Evolutionary conservation across 106 monocot genomes (phyloP).

Genomic region (Dactylorhiza incarnata): DNA sequence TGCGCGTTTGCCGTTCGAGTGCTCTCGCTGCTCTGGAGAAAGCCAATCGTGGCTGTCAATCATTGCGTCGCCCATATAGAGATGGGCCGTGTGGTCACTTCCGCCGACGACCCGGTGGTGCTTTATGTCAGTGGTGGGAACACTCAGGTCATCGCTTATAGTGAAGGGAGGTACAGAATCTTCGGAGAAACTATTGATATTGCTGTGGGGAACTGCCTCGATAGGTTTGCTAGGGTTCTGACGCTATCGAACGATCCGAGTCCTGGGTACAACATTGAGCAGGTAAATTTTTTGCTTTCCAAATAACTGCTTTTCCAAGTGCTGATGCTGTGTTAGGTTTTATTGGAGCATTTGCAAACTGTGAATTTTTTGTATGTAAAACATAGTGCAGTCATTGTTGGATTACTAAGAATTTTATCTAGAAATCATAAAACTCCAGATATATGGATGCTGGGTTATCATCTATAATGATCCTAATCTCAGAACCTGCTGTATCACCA

Average conservation of each 20-base stretch:
- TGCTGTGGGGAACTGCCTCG: constrained; percentile 81
- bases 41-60: constrained; percentile 87
- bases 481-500: too few species aligned
- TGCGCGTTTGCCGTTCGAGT: constrained; percentile 62
- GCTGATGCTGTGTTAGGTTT: too few species aligned
- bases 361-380: too few species aligned
- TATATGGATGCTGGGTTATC: too few species aligned
- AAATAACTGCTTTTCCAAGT: too few species aligned
- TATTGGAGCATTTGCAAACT: too few species aligned
- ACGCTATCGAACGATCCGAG: constrained; percentile 80
- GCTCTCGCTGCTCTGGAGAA: constrained; percentile 64
- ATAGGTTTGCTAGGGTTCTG: constrained; percentile 91
- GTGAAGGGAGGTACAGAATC: constrained; percentile 77
- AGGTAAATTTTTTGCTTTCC: constrained; percentile 28
- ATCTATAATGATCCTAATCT: too few species aligned
- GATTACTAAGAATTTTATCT: too few species aligned
- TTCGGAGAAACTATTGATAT: constrained; percentile 89
- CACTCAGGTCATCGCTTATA: constrained; percentile 82
- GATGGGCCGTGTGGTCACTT: constrained; percentile 84
- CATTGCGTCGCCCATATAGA: constrained; percentile 91
- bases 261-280: constrained; percentile 98
- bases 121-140: constrained; percentile 86
- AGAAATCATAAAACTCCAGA: too few species aligned
- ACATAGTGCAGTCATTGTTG: too few species aligned
- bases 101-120: constrained; percentile 78